Evolutionary conservation across 1,284 basidiomycete genomes (phyloP).

Genomic region (Moesziomyces parantarcticus): DNA sequence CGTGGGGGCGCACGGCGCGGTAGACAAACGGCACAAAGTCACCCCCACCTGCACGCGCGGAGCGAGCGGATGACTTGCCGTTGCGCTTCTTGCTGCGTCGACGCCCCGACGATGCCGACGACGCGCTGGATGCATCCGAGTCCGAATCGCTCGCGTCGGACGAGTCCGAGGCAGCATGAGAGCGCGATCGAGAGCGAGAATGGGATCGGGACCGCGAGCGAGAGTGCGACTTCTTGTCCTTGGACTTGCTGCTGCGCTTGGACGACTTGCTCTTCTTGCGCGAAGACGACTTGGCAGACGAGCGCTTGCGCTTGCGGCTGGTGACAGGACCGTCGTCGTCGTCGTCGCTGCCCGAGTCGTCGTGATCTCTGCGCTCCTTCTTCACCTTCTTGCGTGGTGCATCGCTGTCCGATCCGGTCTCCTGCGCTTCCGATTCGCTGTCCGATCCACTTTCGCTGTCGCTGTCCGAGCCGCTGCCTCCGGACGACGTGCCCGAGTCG

Average conservation of each 20-base stretch:
- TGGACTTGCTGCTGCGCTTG: slow-evolving; percentile 21
- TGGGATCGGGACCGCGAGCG: slow-evolving; percentile 19
- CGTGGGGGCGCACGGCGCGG: slow-evolving; percentile 46
- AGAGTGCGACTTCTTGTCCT: slow-evolving; percentile 4
- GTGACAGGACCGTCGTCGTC: slow-evolving; percentile 13
- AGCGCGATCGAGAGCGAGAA: slow-evolving; percentile 30
- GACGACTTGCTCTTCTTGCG: slow-evolving; percentile 40
- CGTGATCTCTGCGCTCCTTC: slow-evolving; percentile 21
- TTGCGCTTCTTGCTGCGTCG: slow-evolving; percentile 29
- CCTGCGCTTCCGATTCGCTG: slow-evolving; percentile 26
- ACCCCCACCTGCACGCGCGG: slow-evolving; percentile 3
- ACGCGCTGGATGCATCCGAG: slow-evolving; percentile 17
- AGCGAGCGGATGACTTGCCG: slow-evolving; percentile 17
- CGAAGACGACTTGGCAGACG: slow-evolving; percentile 29
- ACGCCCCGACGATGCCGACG: slow-evolving; percentile 21
- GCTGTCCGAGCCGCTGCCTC: slow-evolving; percentile 26
- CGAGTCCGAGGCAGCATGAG: slow-evolving; percentile 22
- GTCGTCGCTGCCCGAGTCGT: slow-evolving; percentile 12
- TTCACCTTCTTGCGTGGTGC: slow-evolving; percentile 20
- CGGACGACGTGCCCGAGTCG: slow-evolving; percentile 21
- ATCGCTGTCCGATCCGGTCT: slow-evolving; percentile 26
- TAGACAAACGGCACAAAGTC: slow-evolving; percentile 53
- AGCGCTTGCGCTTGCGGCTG: slow-evolving; percentile 43
- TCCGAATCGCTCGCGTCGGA: slow-evolving; percentile 25
- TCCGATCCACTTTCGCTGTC: slow-evolving; percentile 31